A percentile compares a stretch with the other conserved stretches of the same genome.
Evolutionary conservation across 768 basidiomycete genomes (phyloP).

Genomic region (Pleurotus pulmonarius): DNA sequence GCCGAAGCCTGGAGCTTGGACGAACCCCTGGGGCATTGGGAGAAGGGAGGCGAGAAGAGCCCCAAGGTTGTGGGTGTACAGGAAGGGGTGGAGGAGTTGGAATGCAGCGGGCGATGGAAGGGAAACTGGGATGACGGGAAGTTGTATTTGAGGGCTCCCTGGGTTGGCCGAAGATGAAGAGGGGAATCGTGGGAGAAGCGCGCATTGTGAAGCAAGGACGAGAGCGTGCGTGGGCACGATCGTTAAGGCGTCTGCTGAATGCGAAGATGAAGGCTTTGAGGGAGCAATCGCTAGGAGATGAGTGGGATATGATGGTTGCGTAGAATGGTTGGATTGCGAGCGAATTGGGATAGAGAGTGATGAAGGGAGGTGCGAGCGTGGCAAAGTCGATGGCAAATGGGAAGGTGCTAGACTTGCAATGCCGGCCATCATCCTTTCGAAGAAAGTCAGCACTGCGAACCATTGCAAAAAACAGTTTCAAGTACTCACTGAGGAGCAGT

Average conservation of each 20-base stretch:
- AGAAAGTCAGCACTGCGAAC: slow-evolving; percentile 14
- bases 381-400: slow-evolving; percentile 61
- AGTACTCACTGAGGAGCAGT: slow-evolving; percentile 38
- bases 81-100: slow-evolving; percentile 56
- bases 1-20: slow-evolving; percentile 22
- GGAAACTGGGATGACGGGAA: slow-evolving; percentile 68
- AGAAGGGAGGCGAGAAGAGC: slow-evolving; percentile 61
- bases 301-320: slow-evolving; percentile 40
- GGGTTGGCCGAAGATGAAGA: slow-evolving; percentile 20
- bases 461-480: slow-evolving; percentile 11
- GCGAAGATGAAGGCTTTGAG: slow-evolving; percentile 25
- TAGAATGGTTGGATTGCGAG: slow-evolving; percentile 14
- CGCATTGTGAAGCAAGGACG: slow-evolving; percentile 58
- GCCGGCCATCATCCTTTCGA: slow-evolving; percentile 49
- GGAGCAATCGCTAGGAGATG: slow-evolving; percentile 56
- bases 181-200: slow-evolving; percentile 51
- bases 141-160: slow-evolving; percentile 23
- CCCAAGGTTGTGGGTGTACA: slow-evolving; percentile 64
- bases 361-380: slow-evolving; percentile 58
- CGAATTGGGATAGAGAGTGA: slow-evolving; percentile 50
- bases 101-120: slow-evolving; percentile 73
- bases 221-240: slow-evolving; percentile 63
- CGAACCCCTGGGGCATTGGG: slow-evolving; percentile 47
- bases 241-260: slow-evolving; percentile 37
- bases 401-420: slow-evolving; percentile 48